Conservation (phyloP, 192 early-diverging fungal genomes). For the Rhizophagus clarus region DNA sequence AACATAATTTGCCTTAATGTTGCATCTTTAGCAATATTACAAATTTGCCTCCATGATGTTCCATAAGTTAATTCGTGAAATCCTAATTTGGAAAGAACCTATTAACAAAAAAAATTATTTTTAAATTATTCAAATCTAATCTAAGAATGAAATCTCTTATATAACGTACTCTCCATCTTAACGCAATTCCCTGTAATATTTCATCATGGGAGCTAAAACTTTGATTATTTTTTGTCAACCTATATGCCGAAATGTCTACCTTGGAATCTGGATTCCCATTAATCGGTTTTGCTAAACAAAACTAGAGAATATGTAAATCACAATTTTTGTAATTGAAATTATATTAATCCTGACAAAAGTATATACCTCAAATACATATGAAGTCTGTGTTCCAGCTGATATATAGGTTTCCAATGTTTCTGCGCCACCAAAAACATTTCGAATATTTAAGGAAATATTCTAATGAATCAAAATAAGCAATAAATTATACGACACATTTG, state of each 20-base stretch:
- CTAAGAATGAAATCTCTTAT: neutral
- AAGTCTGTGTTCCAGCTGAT: slow-evolving; percentile 75
- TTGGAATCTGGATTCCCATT: slow-evolving; percentile 69
- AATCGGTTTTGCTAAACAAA: slow-evolving; percentile 65
- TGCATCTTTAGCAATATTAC: slow-evolving; percentile 56
- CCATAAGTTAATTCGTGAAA: slow-evolving; percentile 73
- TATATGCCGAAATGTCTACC: slow-evolving; percentile 67
- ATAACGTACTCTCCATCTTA: slow-evolving; percentile 57
- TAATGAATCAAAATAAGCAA: slow-evolving; percentile 19
- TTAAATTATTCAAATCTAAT: neutral
- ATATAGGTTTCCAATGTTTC: slow-evolving; percentile 78
- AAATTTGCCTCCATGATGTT: slow-evolving; percentile 78
- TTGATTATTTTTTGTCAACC: slow-evolving; percentile 63
- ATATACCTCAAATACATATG: slow-evolving; percentile 52
- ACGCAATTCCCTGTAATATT: slow-evolving; percentile 56
- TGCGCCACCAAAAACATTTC: slow-evolving; percentile 88
- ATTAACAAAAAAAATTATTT: slow-evolving; percentile 8
- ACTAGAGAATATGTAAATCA: slow-evolving; percentile 46
- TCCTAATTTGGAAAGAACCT: slow-evolving; percentile 49
- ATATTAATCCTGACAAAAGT: neutral
- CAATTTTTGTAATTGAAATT: slow-evolving; percentile 17
- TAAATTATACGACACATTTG: neutral
- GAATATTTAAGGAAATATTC: slow-evolving; percentile 62
- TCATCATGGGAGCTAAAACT: slow-evolving; percentile 78
- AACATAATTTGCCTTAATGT: slow-evolving; percentile 56